These are phyloP conservation scores for Beauveria sp. DNA, from an alignment of 2,329 filamentous ascomycete species.

Conservation along the genomic window DNA sequence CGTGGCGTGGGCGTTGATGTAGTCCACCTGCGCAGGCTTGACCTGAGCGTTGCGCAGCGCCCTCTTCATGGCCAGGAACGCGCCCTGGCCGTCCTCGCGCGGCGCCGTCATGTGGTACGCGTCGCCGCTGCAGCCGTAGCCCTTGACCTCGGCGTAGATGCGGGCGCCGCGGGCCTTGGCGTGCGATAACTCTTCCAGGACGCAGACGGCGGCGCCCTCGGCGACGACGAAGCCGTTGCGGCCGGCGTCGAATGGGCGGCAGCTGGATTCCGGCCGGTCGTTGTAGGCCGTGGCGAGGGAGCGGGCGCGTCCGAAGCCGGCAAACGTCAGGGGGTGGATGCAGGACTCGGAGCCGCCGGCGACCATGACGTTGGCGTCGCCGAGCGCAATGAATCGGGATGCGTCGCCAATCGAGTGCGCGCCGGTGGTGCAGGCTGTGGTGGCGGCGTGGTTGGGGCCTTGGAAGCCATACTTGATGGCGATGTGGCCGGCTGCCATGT, in stretches of 20 bases:
- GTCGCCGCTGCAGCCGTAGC: conserved; percentile 87
- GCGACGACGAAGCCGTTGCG: conserved; percentile 85
- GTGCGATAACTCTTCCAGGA: conserved; percentile 87
- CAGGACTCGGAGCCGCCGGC: conserved; percentile 94
- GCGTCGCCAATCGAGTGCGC: conserved; percentile 93
- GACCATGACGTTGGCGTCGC: conserved; percentile 91
- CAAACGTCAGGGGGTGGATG: conserved; percentile 87
- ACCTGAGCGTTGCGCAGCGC: conserved; percentile 68
- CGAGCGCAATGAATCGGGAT: conserved; percentile 81
- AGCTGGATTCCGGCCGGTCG: conserved; percentile 59
- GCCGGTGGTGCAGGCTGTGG: conserved; percentile 93
- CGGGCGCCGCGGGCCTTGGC: conserved; percentile 68
- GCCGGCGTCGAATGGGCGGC: conserved; percentile 76
- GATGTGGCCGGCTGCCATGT: conserved; percentile 88
- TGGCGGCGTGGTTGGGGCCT: conserved; percentile 87
- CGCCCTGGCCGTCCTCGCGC: conserved; percentile 71
- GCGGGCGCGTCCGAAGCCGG: conserved; percentile 81
- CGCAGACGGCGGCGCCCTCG: conserved; percentile 80
- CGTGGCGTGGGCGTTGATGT: conserved; percentile 94
- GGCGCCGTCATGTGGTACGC: conserved; percentile 93
- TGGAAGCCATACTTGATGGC: conserved; percentile 87
- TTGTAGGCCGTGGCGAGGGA: conserved; percentile 82
- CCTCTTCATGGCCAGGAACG: conserved; percentile 75
- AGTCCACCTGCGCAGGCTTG: conserved; percentile 66
- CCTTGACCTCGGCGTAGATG: conserved; percentile 83